Evolutionary conservation across 192 early-diverging fungal genomes (phyloP), one percentile per base, ranked within the genome.

Genomic region (Rhizoclosmatium globosum): DNA sequence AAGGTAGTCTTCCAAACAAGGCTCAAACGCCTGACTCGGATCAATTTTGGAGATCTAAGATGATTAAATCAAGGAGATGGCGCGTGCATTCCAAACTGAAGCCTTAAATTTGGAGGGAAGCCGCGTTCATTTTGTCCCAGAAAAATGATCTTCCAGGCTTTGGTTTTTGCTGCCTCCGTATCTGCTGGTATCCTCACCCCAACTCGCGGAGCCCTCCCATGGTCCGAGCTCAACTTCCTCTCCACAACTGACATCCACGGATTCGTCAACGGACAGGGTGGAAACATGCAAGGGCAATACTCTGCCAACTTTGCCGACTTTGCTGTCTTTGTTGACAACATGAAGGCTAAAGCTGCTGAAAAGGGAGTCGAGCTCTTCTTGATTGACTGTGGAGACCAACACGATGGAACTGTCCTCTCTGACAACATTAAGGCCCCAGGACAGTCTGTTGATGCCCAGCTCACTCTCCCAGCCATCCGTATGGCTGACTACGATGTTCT

Each of bases 201-300:
- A 17, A 71, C 68, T 31, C 47, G 72, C 1, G 70, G 58, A n/a
- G 82, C 86, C 31, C 66, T 89, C 11, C 57, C 78, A 43, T 89
- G 88, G 88, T 83, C 85, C 46, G 88, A 87, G 56, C 72, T 85
- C 65, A 89, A 89, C 60, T 82, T 89, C 81, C 79, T 89, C 61
- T 4, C 69, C 58, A 74, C 72, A 6, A 74, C 72, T 7, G 72
- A 74, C 38, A 17, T 74, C 7, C 72, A 74, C 61, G 75, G 75
- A 39, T 79, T 50, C 47, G 31, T 72, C 43, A 66, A 31, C 70
- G 78, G 78, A 9, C 78, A 73, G 3, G 77, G 77, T 21, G 23
- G 3, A 13, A 47, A 84, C 47, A 17, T 78, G 39, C 67, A 81
- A 41, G 70, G 53, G 15, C 65, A 79, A 3, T 87, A 86, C 82